These are phyloP conservation scores for Neoboletus brunneissimus DNA, from an alignment of 768 basidiomycete species.

Conservation along the genomic window DNA sequence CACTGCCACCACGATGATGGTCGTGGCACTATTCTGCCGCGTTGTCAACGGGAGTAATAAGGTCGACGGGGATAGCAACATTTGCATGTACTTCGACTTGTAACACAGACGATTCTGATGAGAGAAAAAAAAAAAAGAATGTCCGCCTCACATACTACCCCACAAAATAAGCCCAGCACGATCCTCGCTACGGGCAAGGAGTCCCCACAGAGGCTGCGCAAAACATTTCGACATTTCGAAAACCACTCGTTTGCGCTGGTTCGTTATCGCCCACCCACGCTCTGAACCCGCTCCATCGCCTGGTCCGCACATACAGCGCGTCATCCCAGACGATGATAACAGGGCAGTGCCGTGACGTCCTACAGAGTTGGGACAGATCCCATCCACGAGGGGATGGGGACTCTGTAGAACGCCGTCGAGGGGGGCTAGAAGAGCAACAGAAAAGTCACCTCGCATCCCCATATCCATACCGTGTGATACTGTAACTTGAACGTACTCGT, in stretches of 20 bases:
- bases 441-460: background rate
- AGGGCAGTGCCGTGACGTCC: background rate
- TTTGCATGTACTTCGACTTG: no score
- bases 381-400: background rate
- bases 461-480: background rate
- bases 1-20: slow-evolving; percentile 17
- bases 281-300: background rate
- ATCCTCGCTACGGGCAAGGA: slow-evolving; percentile 68
- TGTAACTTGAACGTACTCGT: no score
- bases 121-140: no score
- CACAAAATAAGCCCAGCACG: slow-evolving; percentile 54
- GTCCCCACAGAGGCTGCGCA: slow-evolving; percentile 72
- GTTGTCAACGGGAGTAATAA: no score
- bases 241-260: slow-evolving; percentile 51
- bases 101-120: no score
- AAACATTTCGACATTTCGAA: slow-evolving; percentile 12
- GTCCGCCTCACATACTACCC: slow-evolving; percentile 42
- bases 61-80: no score
- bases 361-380: slow-evolving; percentile 7
- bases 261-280: slow-evolving; percentile 20
- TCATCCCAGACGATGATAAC: slow-evolving; percentile 20
- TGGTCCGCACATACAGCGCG: slow-evolving; percentile 9
- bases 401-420: slow-evolving; percentile 10
- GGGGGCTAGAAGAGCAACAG: background rate
- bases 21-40: background rate